Conservation (phyloP, 2,329 filamentous ascomycete genomes). For the Didymellaceae sp. region DNA sequence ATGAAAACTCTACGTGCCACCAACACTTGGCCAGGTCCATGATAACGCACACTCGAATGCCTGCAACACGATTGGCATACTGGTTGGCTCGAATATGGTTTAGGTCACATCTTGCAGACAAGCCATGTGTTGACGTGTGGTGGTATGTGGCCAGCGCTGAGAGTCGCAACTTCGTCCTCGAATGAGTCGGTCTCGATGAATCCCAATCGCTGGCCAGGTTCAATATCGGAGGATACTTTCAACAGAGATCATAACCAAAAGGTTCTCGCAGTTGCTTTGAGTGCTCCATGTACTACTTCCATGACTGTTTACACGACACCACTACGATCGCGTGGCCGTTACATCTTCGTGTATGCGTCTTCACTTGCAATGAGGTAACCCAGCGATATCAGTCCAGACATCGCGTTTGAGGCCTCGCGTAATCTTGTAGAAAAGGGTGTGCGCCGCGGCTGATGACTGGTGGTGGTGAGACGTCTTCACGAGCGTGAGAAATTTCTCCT, state of each 20-base stretch:
- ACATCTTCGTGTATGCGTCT: not conserved
- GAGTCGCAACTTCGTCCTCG: slow-evolving; percentile 25
- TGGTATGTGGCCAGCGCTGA: slow-evolving; percentile 25
- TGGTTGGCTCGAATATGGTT: not conserved
- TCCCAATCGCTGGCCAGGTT: slow-evolving; percentile 20
- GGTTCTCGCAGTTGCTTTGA: slow-evolving; percentile 42
- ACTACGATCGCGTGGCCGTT: not conserved
- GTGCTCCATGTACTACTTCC: slow-evolving; percentile 27
- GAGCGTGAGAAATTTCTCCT: slow-evolving; percentile 19
- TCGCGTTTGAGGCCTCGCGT: too few species aligned
- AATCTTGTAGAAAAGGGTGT: too few species aligned
- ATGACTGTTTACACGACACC: not conserved
- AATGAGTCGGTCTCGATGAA: slow-evolving; percentile 24
- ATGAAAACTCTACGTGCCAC: not conserved
- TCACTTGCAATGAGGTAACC: not conserved
- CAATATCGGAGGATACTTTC: slow-evolving; percentile 39
- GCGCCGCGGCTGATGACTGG: slow-evolving; percentile 1
- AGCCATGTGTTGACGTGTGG: not conserved
- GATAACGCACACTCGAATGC: not conserved
- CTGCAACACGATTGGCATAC: not conserved
- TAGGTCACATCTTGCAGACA: not conserved
- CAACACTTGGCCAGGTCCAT: slow-evolving; percentile 5
- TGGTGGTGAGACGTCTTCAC: slow-evolving; percentile 19
- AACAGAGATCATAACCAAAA: slow-evolving; percentile 37
- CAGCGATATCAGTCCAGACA: too few species aligned